Conservation (phyloP, 2,329 filamentous ascomycete species). For the Ophiocordyceps polyrhachis-furcata region DNA sequence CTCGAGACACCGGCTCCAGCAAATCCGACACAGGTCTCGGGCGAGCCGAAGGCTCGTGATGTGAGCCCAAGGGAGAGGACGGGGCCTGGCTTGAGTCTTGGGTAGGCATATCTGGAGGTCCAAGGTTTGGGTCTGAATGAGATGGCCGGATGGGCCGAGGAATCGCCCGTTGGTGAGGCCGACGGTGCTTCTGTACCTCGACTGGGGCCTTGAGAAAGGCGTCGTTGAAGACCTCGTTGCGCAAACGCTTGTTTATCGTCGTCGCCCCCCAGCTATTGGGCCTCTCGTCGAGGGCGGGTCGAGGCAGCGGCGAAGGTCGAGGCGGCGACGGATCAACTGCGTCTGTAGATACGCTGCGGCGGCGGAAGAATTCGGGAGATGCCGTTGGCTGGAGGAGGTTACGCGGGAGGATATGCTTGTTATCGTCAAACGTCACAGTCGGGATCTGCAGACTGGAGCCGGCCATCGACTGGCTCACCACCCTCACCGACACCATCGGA, state of each 20-base stretch:
- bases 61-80: background rate
- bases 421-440: constrained; percentile 85
- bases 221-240: constrained; percentile 83
- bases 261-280: constrained; percentile 74
- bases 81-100: background rate
- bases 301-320: constrained; percentile 3
- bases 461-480: constrained; percentile 60
- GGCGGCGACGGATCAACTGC: background rate
- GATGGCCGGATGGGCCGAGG: constrained; percentile 31
- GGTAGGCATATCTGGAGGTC: background rate
- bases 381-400: constrained; percentile 52
- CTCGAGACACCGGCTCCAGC: constrained; percentile 5
- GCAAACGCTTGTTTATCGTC: constrained; percentile 69
- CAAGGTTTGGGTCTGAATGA: constrained; percentile 24
- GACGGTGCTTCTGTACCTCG: constrained; percentile 58
- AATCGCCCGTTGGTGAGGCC: constrained; percentile 48
- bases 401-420: constrained; percentile 78
- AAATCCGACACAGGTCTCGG: constrained; percentile 10
- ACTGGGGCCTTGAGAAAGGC: constrained; percentile 76
- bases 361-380: constrained; percentile 13
- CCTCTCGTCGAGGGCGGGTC: constrained; percentile 31
- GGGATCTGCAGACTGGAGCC: constrained; percentile 48
- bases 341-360: constrained; percentile 13
- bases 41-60: constrained; percentile 10
- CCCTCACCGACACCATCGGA: constrained; percentile 13